Base-by-base conservation (phyloP, 73 alveolate species). In the Stentor roeselii region DNA sequence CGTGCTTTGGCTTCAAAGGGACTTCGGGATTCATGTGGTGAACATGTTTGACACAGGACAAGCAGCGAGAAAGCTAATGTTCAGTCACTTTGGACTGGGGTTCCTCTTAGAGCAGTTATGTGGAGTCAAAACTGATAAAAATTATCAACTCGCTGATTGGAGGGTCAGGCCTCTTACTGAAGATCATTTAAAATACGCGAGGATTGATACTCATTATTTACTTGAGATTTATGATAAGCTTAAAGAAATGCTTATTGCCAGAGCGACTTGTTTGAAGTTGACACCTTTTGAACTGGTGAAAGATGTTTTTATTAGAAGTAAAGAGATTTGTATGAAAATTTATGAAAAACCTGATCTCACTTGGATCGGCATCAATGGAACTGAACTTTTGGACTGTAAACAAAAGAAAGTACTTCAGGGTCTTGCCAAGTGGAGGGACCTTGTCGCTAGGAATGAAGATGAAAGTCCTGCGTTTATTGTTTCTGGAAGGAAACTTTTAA, bases 111-210 rank as follows among this genome's bases (percentile, higher is more conserved):
- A 83, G 76, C 82, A 78, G 59, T 83, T 87, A 77, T 93, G 97
- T 82, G 91, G 94, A 39, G 97, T 94, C 67, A 93, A 86, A 41
- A 92, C 99, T 0, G 99, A 97, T 87, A 97, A 97, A 91, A 88
- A 88, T 59, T 97, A 93, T 87, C 96, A 97, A 86, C 84, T 95
- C 75, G 99, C 99, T 3, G 99, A 97, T 89, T 97, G 99, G 99
- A 91, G 99, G 75, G 59, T 80, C 59, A 89, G 99, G 82, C 99
- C 99, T 1, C 67, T 97, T 76, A 84, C 97, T 11, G 93, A 88
- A 67, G 99, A 95, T 50, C 91, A 94, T 98, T 78, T 94, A 15
- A 92, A 94, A 75, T 97, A 97, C 86, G 99, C 99, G 36, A 91
- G 98, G 87, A 90, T 86, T 82, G 99, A 97, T 88, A 97, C 99